Conservation (phyloP, 306 rosid species). For the Fagus crenata region DNA sequence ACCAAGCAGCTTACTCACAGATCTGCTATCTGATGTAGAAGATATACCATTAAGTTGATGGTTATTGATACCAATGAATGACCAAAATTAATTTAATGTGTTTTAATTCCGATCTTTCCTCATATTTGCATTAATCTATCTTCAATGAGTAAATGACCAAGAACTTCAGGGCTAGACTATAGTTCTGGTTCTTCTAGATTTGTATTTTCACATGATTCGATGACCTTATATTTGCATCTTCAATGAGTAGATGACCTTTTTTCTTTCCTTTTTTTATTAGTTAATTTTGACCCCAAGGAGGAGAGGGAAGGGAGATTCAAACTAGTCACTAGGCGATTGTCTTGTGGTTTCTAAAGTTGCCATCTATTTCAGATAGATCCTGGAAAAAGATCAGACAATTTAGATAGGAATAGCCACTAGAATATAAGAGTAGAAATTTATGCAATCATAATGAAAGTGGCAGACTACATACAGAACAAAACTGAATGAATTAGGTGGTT, state of each 20-base stretch:
- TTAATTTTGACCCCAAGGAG: no score
- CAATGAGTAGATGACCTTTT: no score
- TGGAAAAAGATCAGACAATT: background rate
- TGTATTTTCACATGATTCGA: background rate
- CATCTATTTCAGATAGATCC: background rate
- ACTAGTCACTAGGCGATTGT: no score
- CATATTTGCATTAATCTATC: no score
- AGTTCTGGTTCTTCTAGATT: background rate
- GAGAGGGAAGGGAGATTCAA: no score
- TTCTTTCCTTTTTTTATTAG: no score
- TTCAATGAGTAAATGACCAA: background rate
- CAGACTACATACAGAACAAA: background rate
- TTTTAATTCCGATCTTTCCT: no score
- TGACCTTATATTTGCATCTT: no score
- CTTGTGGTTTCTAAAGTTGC: background rate
- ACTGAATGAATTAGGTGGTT: background rate
- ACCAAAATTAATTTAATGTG: no score
- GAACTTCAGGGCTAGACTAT: background rate
- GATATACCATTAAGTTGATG: background rate
- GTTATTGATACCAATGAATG: background rate
- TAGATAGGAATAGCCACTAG: background rate
- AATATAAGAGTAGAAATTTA: background rate
- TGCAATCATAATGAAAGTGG: background rate
- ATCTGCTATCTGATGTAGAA: background rate
- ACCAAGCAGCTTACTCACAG: background rate